These are phyloP conservation scores for Fusarium heterosporum DNA, from an alignment of 2,329 filamentous ascomycete genomes.

Conservation along the genomic window DNA sequence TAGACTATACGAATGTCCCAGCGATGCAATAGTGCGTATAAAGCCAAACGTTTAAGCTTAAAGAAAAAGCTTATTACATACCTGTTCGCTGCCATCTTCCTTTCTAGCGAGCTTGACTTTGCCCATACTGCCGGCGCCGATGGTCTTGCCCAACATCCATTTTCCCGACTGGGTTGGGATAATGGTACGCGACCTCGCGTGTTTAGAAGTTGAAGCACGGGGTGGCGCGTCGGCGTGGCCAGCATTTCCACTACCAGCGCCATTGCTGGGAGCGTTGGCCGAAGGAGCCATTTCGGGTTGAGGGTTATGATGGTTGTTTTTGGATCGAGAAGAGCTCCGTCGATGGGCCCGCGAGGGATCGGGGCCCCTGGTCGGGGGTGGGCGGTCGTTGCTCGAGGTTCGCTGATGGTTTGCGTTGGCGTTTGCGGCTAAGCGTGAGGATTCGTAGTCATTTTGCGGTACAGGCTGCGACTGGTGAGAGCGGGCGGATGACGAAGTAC, in stretches of 20 bases:
- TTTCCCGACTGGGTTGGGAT: slow-evolving; percentile 91
- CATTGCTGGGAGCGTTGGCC: slow-evolving; percentile 64
- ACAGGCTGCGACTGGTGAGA: slow-evolving; percentile 58
- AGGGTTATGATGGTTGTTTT: slow-evolving; percentile 51
- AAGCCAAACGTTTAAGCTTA: not conserved
- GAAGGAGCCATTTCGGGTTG: slow-evolving; percentile 63
- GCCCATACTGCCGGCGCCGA: slow-evolving; percentile 98
- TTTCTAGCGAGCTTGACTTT: slow-evolving; percentile 97
- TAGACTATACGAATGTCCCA: slow-evolving; percentile 18
- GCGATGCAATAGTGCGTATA: slow-evolving; percentile 1
- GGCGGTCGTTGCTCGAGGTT: slow-evolving; percentile 73
- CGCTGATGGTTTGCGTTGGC: slow-evolving; percentile 67
- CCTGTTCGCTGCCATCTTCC: slow-evolving; percentile 90
- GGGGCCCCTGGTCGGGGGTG: slow-evolving; percentile 64
- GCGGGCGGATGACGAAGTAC: slow-evolving; percentile 55
- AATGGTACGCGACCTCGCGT: slow-evolving; percentile 75
- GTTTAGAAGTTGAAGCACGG: slow-evolving; percentile 58
- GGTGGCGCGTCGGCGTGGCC: slow-evolving; percentile 52
- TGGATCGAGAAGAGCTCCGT: slow-evolving; percentile 63
- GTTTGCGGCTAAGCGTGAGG: slow-evolving; percentile 70
- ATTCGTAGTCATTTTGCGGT: slow-evolving; percentile 78
- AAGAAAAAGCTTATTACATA: slow-evolving; percentile 55
- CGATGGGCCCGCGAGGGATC: slow-evolving; percentile 60
- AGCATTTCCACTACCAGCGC: slow-evolving; percentile 63
- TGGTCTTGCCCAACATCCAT: slow-evolving; percentile 96